Evolutionary conservation across 352 stramenopile species (phyloP).

Genomic region (Pilasporangium apinafurcum): DNA sequence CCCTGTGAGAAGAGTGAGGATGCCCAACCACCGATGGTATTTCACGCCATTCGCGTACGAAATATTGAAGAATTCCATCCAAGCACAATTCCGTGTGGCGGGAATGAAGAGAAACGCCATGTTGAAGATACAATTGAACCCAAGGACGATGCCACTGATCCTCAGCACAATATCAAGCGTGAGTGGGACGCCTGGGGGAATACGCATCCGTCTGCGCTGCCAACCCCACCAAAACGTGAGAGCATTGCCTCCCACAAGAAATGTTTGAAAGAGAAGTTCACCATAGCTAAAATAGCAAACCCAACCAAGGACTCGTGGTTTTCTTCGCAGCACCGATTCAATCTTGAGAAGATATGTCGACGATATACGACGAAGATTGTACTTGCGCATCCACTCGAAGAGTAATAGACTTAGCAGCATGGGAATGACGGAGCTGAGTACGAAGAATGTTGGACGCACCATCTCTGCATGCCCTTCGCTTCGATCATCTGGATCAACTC

Average conservation of each 20-base stretch:
- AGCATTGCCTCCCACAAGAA: slow-evolving; percentile 42
- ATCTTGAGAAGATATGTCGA: slow-evolving; percentile 19
- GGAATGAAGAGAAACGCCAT: slow-evolving; percentile 61
- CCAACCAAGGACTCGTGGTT: slow-evolving; percentile 14
- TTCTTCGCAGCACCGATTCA: slow-evolving; percentile 35
- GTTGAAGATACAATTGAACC: slow-evolving; percentile 51
- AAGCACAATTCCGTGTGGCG: slow-evolving; percentile 49
- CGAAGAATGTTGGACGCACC: slow-evolving; percentile 43
- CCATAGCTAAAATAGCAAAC: slow-evolving; percentile 37
- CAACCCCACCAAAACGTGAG: slow-evolving; percentile 46
- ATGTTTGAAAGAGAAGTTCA: slow-evolving; percentile 48
- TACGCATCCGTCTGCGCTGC: slow-evolving; percentile 21
- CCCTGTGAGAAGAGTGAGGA: slow-evolving; percentile 25
- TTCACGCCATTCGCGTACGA: slow-evolving; percentile 57
- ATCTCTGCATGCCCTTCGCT: slow-evolving; percentile 45
- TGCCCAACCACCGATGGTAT: slow-evolving; percentile 55
- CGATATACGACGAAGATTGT: slow-evolving; percentile 5
- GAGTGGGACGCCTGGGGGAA: slow-evolving; percentile 21
- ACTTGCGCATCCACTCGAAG: slow-evolving; percentile 30
- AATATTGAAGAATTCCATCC: slow-evolving; percentile 61
- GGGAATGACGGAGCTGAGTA: slow-evolving; percentile 42
- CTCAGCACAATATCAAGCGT: slow-evolving; percentile 39
- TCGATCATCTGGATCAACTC: slow-evolving; percentile 7
- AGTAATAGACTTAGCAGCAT: slow-evolving; percentile 32
- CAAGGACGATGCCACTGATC: slow-evolving; percentile 30